Evolutionary conservation across 2,329 filamentous ascomycete genomes (phyloP).

Genomic region (Clonostachys rhizophaga): DNA sequence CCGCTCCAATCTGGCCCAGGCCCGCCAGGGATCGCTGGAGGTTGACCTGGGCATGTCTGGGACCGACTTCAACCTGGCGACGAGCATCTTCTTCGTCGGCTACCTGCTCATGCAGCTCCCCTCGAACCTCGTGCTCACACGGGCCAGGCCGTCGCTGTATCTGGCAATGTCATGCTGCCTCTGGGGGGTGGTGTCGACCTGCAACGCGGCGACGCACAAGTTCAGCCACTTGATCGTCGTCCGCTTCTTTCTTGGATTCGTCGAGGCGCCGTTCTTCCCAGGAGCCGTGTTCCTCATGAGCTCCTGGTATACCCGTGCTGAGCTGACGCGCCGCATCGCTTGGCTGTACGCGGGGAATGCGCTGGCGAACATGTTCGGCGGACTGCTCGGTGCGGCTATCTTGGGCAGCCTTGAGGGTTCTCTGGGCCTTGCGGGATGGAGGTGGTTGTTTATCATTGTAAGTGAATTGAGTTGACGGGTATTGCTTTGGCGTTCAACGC

Average conservation of each 20-base stretch:
- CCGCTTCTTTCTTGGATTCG: constrained; percentile 34
- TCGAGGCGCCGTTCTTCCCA: constrained; percentile 47
- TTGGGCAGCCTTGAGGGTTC: constrained; percentile 34
- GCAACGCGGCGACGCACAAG: constrained; percentile 38
- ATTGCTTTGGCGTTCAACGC: constrained; percentile 22
- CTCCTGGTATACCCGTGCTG: constrained; percentile 35
- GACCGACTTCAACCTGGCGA: constrained; percentile 53
- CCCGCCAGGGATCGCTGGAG: constrained; percentile 47
- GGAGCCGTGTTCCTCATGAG: constrained; percentile 41
- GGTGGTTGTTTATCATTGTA: constrained; percentile 61
- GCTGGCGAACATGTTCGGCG: constrained; percentile 45
- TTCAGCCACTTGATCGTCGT: constrained; percentile 37
- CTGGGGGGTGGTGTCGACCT: constrained; percentile 32
- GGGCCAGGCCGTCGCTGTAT: constrained; percentile 47
- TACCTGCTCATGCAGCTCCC: constrained; percentile 60
- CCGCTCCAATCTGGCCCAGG: constrained; percentile 47
- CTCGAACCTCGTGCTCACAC: constrained; percentile 52
- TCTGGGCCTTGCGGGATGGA: constrained; percentile 54
- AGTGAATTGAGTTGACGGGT: constrained; percentile 45
- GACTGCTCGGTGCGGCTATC: constrained; percentile 43
- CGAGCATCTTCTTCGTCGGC: constrained; percentile 58
- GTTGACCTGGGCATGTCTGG: constrained; percentile 46
- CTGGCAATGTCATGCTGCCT: constrained; percentile 40
- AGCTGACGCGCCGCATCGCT: constrained; percentile 54
- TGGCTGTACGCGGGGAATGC: constrained; percentile 53